Base-by-base conservation (phyloP, 371 early-diverging fungal species). In the Lichtheimia corymbifera region DNA sequence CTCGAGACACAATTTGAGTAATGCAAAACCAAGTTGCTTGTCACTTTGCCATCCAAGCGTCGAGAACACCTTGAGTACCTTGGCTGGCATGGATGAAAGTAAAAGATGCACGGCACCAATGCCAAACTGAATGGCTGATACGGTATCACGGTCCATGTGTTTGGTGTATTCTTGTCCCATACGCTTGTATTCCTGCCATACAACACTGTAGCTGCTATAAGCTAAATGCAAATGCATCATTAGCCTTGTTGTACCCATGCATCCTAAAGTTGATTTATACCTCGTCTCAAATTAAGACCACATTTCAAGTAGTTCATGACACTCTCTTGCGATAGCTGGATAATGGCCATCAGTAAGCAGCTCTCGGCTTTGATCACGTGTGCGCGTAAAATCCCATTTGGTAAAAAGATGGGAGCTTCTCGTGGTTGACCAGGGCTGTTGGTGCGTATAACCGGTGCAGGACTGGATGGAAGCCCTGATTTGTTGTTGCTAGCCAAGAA, bases 41-140 rank as follows among this genome's bases (percentile, higher is more conserved):
- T 88, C 83, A 28, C 80, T 79, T 50, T 77, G 71, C 77, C 83
- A 85, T 5, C 85, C 86, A 22, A 86, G 71, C 3, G 73, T 67
- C 27, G 79, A 73, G 55, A 84, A 76, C 7, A 83, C 74, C 17
- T 80, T 78, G 6, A 82, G 70, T 11, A 88, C 79, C 56, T 84
- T 84, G 50, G 76, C 59, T 0, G 88, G 86, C 70, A 88, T 72
- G 1, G 83, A 82, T 0, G 88, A 83, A 17, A 88, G 53, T 1
- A 88, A 74, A 5, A 85, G 70, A 55, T 88, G 79, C 24, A 84
- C 83, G 6, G 86, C 77, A 22, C 88, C 88, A 64, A 85, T 76
- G 22, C 88, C 80, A 61, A 80, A 80, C 44, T 80, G 77, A 58
- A 77, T 73, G 1, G 70, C 80, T 15, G 80, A 80, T 3, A 80